Percentiles rank a stretch among this genome's conserved stretches.
These are phyloP conservation scores for Cutaneotrichosporon sp. DNA, from an alignment of 1,284 basidiomycete species.

Conservation along the genomic window DNA sequence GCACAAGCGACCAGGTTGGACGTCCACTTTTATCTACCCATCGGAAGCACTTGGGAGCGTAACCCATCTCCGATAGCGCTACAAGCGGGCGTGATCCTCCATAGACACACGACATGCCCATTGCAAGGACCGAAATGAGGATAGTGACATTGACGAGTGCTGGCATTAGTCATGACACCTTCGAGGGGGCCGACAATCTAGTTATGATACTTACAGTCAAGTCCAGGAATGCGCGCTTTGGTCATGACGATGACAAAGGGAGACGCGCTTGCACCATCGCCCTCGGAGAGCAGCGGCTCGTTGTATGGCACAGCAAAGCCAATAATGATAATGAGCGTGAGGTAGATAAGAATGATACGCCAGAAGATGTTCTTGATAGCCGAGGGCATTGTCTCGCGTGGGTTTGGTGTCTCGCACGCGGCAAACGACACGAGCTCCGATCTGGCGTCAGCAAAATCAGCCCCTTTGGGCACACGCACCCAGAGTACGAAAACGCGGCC, in stretches of 20 bases:
- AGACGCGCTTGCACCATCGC: conserved; percentile 49
- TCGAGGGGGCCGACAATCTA: neutral
- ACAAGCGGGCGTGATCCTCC: conserved; percentile 46
- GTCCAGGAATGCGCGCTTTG: conserved; percentile 46
- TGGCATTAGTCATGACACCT: neutral
- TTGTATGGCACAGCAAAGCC: conserved; percentile 50
- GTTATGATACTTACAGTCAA: conserved; percentile 37
- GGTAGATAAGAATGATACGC: conserved; percentile 53
- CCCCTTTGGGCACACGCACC: neutral
- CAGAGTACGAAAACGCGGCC: conserved; percentile 75
- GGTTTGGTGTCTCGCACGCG: conserved; percentile 28
- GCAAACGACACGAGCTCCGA: conserved; percentile 84
- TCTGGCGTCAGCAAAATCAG: conserved; percentile 23
- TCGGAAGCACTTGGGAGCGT: conserved; percentile 49
- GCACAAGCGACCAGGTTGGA: conserved; percentile 48
- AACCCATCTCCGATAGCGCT: conserved; percentile 45
- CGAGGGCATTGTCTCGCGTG: conserved; percentile 11
- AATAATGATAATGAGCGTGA: conserved; percentile 50
- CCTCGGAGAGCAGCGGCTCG: conserved; percentile 39
- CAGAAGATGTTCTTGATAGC: conserved; percentile 48
- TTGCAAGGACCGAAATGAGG: conserved; percentile 40
- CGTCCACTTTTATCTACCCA: conserved; percentile 54
- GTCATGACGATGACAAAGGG: conserved; percentile 53
- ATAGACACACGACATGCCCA: conserved; percentile 44
- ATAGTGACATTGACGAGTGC: conserved; percentile 14